Evolutionary conservation across 768 basidiomycete genomes (phyloP).

Genomic region (Termitomyces sp.): DNA sequence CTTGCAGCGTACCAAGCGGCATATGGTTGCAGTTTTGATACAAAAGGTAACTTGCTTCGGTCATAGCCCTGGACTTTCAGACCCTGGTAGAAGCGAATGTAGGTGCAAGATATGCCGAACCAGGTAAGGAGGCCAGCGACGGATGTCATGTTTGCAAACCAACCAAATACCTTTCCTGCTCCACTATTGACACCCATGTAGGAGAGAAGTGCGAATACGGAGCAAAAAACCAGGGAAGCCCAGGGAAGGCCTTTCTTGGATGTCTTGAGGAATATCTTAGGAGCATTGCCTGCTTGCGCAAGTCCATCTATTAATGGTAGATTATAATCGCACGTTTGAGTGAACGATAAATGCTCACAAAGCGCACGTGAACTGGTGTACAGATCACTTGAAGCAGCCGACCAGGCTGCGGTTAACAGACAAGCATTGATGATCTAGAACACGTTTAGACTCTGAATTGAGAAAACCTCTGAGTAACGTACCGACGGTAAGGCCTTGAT

Average conservation of each 20-base stretch:
- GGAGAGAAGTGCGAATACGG: constrained; percentile 65
- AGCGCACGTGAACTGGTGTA: constrained; percentile 88
- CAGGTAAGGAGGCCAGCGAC: constrained; percentile 73
- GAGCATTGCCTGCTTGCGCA: constrained; percentile 77
- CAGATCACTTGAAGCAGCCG: constrained; percentile 84
- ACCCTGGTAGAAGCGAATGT: constrained; percentile 83
- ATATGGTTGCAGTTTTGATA: constrained; percentile 64
- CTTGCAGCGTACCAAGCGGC: constrained; percentile 60
- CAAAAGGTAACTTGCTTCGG: constrained; percentile 68
- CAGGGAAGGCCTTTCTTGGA: constrained; percentile 75
- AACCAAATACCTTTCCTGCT: constrained; percentile 72
- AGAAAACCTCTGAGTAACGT: constrained; percentile 20
- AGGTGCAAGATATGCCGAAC: constrained; percentile 75
- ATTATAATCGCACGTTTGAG: constrained; percentile 3
- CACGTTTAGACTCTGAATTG: not conserved
- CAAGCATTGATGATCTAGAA: constrained; percentile 74
- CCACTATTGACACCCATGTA: constrained; percentile 75
- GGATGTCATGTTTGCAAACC: constrained; percentile 79
- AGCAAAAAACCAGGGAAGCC: constrained; percentile 64
- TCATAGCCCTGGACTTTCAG: constrained; percentile 77
- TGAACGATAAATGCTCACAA: constrained; percentile 44
- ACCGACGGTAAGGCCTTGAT: constrained; percentile 83
- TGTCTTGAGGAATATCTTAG: constrained; percentile 70
- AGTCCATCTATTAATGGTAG: constrained; percentile 59
- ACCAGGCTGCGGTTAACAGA: constrained; percentile 88